Evolutionary conservation across 768 basidiomycete species (phyloP).

Genomic region (Amanita polypyramis): DNA sequence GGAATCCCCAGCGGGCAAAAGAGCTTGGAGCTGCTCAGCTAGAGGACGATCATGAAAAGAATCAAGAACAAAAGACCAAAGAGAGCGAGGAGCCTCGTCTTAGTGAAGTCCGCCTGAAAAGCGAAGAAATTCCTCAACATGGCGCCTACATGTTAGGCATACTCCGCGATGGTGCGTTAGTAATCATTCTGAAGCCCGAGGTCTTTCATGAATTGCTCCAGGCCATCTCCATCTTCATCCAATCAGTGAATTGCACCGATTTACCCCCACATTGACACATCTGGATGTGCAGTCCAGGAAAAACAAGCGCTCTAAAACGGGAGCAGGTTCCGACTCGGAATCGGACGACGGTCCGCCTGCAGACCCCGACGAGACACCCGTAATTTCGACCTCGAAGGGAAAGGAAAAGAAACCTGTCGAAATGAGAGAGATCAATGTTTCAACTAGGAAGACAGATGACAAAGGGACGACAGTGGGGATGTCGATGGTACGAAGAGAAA

Average conservation of each 20-base stretch:
- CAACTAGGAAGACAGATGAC: slow-evolving; percentile 62
- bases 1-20: slow-evolving; percentile 62
- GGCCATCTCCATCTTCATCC: slow-evolving; percentile 73
- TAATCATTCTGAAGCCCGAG: not conserved
- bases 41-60: slow-evolving; percentile 74
- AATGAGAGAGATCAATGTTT: slow-evolving; percentile 68
- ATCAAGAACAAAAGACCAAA: slow-evolving; percentile 43
- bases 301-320: slow-evolving; percentile 32
- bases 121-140: slow-evolving; percentile 57
- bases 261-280: slow-evolving; percentile 76
- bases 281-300: slow-evolving; percentile 65
- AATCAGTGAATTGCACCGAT: slow-evolving; percentile 68
- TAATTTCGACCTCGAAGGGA: slow-evolving; percentile 31
- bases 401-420: slow-evolving; percentile 61
- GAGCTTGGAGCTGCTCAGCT: slow-evolving; percentile 53
- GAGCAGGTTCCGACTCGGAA: slow-evolving; percentile 54
- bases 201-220: slow-evolving; percentile 16
- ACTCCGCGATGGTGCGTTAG: slow-evolving; percentile 51
- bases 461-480: slow-evolving; percentile 44
- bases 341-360: slow-evolving; percentile 72
- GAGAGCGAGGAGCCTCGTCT: slow-evolving; percentile 50
- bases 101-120: slow-evolving; percentile 59
- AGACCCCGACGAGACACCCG: slow-evolving; percentile 59
- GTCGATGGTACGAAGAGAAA: slow-evolving; percentile 63
- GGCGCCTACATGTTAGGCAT: slow-evolving; percentile 71